Base-by-base conservation (phyloP, 805 yeast genomes). In the Komagataella populi region DNA sequence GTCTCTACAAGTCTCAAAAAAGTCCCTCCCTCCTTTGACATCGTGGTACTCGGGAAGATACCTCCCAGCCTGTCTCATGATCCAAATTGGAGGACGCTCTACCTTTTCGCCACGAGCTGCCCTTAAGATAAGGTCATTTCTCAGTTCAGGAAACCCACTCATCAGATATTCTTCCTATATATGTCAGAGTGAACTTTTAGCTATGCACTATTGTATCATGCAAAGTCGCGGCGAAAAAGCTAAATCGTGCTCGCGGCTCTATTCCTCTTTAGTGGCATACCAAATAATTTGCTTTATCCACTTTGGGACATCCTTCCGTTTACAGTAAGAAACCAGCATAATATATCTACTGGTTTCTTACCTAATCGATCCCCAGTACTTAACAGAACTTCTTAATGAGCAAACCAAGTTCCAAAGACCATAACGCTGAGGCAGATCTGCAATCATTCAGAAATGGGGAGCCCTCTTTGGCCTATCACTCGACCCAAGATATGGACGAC, bases 61-160 rank as follows among this genome's bases (percentile, higher is more conserved):
- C 55, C 97, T 76, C 17, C 97, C 97, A n/a, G 97, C 97, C 71
- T 89, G 97, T 68, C 97, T 80, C 97, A 89, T 89, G 58, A 90
- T 84, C 97, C 97, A 93, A 54, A 93, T 81, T 17, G 99, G 99
- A 2, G 99, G 97, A 64, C 99, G 81, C 68, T 93, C 98, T 45
- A 91, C 97, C 54, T 70, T 70, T 63, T 91, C 96, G 53, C 86
- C 97, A 56, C 75, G 74, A 8, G 98, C 97, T 3, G 98, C 96
- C 59, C 99, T 75, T 56, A 93, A 71, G 44, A 93, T 84, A 61
- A 91, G 74, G 63, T 93, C 99, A 69, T 93, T 93, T 68, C 90
- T 78, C 64, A 90, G 71, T 14, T 82, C 79, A 16, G 96, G 82
- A 65, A 89, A 90, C 51, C n/a, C n/a, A 30, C 39, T 30, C 39